Evolutionary conservation across 1,139 yeast species (phyloP), one percentile per base, ranked within the genome.

Genomic region (Candida sp.): DNA sequence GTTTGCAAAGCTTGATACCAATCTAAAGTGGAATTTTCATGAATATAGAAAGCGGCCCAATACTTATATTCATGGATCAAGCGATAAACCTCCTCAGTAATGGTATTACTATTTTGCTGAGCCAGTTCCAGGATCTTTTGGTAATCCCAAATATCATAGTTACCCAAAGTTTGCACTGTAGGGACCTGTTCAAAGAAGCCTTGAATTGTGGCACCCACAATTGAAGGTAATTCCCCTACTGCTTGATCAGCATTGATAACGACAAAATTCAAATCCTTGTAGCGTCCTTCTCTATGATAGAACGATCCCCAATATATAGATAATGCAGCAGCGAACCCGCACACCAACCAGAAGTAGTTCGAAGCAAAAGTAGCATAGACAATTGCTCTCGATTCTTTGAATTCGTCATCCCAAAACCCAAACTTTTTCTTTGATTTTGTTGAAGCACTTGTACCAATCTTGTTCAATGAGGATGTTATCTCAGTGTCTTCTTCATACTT

Each of bases 251-350:
- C 70, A 21, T 60, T 50, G 19, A 64, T 45, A 3, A 66, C 60
- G 2, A 61, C 66, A 45, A 57, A 60, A 21, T 57, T 52, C 35
- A 66, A 43, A 41, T 60, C 49, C 36, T 49, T 51, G 43, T 47
- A 63, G 9, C 61, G 50, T 5, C 49, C 34, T 3, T 43, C 38
- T 35, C 70, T 50, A 29, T 58, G 42, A 35, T 52, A 63, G 48
- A 62, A 66, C 3, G 64, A 50, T 4, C 70, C 70, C 68, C 70
- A 65, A 44, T 66, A 66, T 21, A 66, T 52, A 43, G 62, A 58
- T 19, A 66, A 55, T 1, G 61, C 58, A 3, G 50, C 40, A 21
- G 55, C 44, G 42, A 66, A 64, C 1, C 66, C 66, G 5, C 57
- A 21, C 3, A 63, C 39, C 41, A 66, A 50, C 37, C 43, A 57